Base-by-base conservation (phyloP, 345 rosid species). In the Eucalyptus regnans region DNA sequence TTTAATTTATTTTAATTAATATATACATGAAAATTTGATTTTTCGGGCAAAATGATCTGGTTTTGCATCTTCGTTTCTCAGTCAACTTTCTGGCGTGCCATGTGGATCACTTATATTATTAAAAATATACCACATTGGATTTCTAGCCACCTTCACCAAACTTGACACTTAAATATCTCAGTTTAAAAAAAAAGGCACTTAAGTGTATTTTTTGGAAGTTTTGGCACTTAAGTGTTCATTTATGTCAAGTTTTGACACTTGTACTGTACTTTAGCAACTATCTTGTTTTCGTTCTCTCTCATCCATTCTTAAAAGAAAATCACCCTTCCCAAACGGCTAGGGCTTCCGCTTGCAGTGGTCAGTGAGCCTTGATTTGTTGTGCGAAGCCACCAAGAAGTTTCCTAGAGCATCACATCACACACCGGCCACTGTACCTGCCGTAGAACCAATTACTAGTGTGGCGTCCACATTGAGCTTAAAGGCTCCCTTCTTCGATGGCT, bases 341-440 rank as follows among this genome's bases (percentile, higher is more conserved):
- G 41, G 6, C 76, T 64, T 64, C 0, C 3, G 5, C 71, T 62
- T 62, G 4, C 3, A 29, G 17, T 64, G 76, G 76, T 16, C 5
- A n/a, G 18, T n/a, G 76, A 14, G 8, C 76, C 11, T 15, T n/a
- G 37, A 64, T 64, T 16, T 64, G 10, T 64, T 17, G 18, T 16
- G 76, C 20, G 0, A 64, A n/a, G 20, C 41, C 76, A 64, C 6
- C 3, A 0, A n/a, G 41, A 14, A 66, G 37, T 66, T 66, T 66
- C 76, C 76, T 66, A 15, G 10, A 31, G 76, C 33, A n/a, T 66
- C 41, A 16, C 5, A 5, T 33, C 41, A 66, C 9, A 66, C 11
- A 0, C 9, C 11, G 5, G 5, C 20, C 22, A 7, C 0, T 4
- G 20, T 5, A 31, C 37, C 5, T 0, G 37, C 33, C 3, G 9